Evolutionary conservation across 106 monocot genomes (phyloP).

Genomic region (Dendrobium chrysotoxum): DNA sequence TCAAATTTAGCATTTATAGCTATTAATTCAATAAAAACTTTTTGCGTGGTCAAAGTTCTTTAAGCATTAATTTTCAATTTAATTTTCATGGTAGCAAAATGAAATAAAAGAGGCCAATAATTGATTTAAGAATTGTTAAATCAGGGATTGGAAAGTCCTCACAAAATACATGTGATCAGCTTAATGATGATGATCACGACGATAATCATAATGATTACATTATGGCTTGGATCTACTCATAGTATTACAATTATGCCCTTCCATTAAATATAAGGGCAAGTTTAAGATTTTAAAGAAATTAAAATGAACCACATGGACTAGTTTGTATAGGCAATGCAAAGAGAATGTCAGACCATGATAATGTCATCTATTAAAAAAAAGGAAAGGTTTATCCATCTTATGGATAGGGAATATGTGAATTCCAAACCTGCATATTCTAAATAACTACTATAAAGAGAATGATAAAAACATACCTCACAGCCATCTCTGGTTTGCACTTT

Average conservation of each 20-base stretch:
- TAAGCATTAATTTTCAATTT: neutral
- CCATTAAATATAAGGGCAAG: neutral
- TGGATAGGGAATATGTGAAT: neutral
- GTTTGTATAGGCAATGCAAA: neutral
- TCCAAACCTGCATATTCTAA: neutral
- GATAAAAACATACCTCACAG: conserved; percentile 47
- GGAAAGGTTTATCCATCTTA: neutral
- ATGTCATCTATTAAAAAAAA: neutral
- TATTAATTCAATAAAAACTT: neutral
- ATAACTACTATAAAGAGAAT: neutral
- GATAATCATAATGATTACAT: neutral
- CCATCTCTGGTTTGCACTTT: conserved; percentile 51
- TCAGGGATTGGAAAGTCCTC: neutral
- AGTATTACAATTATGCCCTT: neutral
- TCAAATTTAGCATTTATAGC: neutral
- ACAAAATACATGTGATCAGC: neutral
- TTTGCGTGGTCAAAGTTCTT: neutral
- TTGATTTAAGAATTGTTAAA: neutral
- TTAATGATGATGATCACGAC: neutral
- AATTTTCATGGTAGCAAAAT: neutral
- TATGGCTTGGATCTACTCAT: neutral
- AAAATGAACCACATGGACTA: neutral
- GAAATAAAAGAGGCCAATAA: neutral
- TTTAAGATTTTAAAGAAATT: neutral
- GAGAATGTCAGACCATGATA: neutral